These are phyloP conservation scores for Purpureocillium takamizusanense DNA, from an alignment of 2,329 filamentous ascomycete genomes.

Conservation along the genomic window DNA sequence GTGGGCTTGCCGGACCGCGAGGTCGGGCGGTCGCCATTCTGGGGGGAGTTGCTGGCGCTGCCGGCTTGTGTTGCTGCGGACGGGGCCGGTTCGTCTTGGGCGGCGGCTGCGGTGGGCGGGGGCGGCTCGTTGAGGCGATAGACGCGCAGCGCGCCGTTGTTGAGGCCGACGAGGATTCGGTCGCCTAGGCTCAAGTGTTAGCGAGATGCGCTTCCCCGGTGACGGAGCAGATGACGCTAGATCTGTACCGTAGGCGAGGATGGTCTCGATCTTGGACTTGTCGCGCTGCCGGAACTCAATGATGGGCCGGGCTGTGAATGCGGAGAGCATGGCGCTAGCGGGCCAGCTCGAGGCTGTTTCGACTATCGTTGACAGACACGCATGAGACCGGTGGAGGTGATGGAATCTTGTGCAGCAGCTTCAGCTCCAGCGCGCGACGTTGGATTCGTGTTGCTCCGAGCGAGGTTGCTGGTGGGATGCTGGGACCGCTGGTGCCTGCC, in stretches of 20 bases:
- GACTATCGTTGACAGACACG: constrained; percentile 16
- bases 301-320: constrained; percentile 91
- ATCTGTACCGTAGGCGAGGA: constrained; percentile 72
- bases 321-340: constrained; percentile 72
- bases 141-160: constrained; percentile 78
- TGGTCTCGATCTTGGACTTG: constrained; percentile 94
- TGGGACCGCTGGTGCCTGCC: neutral
- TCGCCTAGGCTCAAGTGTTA: constrained; percentile 51
- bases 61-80: constrained; percentile 16
- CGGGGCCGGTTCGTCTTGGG: constrained; percentile 22
- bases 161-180: constrained; percentile 83
- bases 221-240: neutral
- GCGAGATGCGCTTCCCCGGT: neutral
- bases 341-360: constrained; percentile 30
- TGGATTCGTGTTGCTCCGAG: no score
- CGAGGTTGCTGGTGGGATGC: no score
- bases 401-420: neutral
- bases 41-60: constrained; percentile 14
- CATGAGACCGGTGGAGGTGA: constrained; percentile 16
- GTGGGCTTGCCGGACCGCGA: constrained; percentile 46
- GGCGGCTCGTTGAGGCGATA: constrained; percentile 75
- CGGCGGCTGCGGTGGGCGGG: no score
- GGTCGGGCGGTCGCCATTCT: constrained; percentile 16
- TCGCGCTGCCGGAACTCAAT: constrained; percentile 94
- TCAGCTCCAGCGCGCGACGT: no score